Evolutionary conservation across 169 alveolate genomes (phyloP), one percentile per base, ranked within the genome.

Genomic region (Babesia bovis): DNA sequence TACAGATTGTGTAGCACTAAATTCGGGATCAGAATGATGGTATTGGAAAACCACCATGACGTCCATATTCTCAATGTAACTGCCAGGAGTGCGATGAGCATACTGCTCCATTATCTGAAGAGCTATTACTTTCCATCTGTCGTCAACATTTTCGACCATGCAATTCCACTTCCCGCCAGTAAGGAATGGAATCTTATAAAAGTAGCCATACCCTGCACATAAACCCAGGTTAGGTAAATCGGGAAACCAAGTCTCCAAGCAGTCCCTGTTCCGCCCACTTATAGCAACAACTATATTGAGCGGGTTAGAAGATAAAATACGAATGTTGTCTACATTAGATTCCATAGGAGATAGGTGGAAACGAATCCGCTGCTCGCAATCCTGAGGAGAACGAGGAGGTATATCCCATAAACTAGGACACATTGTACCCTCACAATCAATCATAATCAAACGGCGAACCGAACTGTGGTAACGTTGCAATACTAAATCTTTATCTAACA

Each of bases 11-110:
- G 91, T 73, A 40, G 84, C 67, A 15, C 95, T 94, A 57, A 92
- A 90, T 63, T 92, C 93, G 25, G 94, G 94, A 63, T 92, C 96
- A 1, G 94, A 85, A 76, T 90, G 85, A 47, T 93, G 84, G 74
- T 85, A 92, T 85, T 90, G 95, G 88, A 90, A 92, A 33, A 90
- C 91, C 38, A 90, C 66, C 40, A 90, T 84, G 28, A 84, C 63
- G 23, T 90, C 96, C 85, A 89, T 91, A 52, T 86, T 83, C 66
- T 92, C 96, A 60, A 92, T 75, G 82, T 89, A 92, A 53, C 94
- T 83, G 3, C 96, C 96, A 52, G 93, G 96, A 0, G 96, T 92
- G 30, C 96, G 61, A 21, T 56, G 74, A 12, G 85, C 94, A 61
- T 87, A 87, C 25, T 78, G 82, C 50, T 65, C 77, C 73, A 82